phyloP scores from a whole-genome alignment of 2,329 filamentous ascomycete species.

The Trichoderma harzianum region DNA sequence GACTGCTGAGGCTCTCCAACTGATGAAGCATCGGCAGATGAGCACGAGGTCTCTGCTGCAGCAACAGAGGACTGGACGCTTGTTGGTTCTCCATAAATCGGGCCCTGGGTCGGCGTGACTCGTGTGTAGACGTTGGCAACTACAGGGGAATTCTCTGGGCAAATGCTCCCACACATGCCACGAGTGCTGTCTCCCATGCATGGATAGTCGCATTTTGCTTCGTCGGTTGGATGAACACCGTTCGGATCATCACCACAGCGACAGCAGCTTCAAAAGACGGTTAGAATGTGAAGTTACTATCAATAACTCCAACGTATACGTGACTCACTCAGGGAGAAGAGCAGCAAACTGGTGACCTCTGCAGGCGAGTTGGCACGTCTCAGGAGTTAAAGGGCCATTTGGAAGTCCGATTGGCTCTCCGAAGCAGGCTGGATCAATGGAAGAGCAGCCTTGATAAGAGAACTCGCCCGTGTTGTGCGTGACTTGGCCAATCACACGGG shows the following conservation, averaged over 20 bases:
- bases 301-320: neutral
- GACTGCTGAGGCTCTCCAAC: neutral
- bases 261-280: constrained; percentile 28
- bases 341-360: constrained; percentile 29
- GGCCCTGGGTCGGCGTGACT: constrained; percentile 16
- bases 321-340: constrained; percentile 32
- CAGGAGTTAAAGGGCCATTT: constrained; percentile 25
- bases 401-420: constrained; percentile 25
- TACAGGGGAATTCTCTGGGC: constrained; percentile 25
- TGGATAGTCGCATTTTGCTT: constrained; percentile 31
- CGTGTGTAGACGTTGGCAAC: constrained; percentile 35
- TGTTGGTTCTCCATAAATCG: constrained; percentile 15
- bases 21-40: neutral
- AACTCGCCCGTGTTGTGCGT: constrained; percentile 25
- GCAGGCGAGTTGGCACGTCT: constrained; percentile 30
- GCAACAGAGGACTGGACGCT: constrained; percentile 15
- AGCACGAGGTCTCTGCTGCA: constrained; percentile 7
- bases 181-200: constrained; percentile 30
- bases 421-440: constrained; percentile 29
- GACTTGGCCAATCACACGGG: constrained; percentile 21
- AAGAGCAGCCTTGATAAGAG: constrained; percentile 29
- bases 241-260: constrained; percentile 35
- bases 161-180: constrained; percentile 35
- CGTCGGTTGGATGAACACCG: constrained; percentile 28
- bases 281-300: neutral